phyloP scores from a whole-genome alignment of 305 asterid species.

The Andrographis paniculata region DNA sequence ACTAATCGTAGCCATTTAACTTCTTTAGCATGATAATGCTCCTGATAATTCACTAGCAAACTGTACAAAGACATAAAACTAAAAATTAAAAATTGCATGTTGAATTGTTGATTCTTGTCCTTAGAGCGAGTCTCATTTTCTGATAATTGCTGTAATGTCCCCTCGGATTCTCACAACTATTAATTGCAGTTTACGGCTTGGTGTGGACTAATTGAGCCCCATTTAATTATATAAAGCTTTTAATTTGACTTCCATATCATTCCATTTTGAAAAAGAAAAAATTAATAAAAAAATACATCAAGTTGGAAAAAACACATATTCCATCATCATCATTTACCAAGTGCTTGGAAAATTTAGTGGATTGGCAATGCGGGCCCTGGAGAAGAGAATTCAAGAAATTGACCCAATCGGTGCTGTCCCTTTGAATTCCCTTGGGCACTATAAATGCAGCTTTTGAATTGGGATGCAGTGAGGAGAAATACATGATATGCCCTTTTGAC shows the following conservation, averaged over 20 bases:
- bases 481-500: conserved; percentile 24
- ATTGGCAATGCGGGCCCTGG: no score
- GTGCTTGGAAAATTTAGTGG: no score
- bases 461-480: conserved; percentile 1
- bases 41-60: background rate
- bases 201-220: background rate
- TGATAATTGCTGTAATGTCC: background rate
- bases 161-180: conserved; percentile 10
- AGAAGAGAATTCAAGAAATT: background rate
- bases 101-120: no score
- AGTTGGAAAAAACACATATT: no score
- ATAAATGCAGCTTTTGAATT: conserved; percentile 25
- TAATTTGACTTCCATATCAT: background rate
- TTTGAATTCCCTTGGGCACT: conserved; percentile 19
- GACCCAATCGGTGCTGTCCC: conserved; percentile 13
- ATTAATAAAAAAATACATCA: no score
- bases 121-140: no score
- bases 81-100: background rate
- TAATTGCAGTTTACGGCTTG: conserved; percentile 11
- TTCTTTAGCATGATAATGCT: no score
- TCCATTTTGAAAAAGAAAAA: no score
- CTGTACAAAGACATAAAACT: no score
- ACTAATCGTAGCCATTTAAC: background rate
- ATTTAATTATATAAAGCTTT: background rate
- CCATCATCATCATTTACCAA: no score